Evolutionary conservation across 192 early-diverging fungal genomes (phyloP).

Genomic region (Neocallimastix lanati): DNA sequence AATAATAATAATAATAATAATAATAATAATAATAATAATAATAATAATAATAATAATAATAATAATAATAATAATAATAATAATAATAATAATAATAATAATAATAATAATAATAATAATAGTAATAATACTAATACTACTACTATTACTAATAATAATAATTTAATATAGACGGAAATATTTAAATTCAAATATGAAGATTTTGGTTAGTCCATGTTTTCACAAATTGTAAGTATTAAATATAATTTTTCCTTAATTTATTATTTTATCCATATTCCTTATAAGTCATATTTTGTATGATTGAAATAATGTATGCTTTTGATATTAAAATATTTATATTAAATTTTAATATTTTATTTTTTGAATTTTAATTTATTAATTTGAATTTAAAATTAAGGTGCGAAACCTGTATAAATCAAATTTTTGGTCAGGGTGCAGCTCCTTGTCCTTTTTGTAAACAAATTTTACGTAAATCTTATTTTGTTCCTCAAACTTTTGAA

Average conservation of each 20-base stretch:
- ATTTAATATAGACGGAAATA: constrained; percentile 40
- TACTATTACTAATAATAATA: no score
- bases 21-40: no score
- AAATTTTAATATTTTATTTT: no score
- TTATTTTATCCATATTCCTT: not conserved
- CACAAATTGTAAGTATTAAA: constrained; percentile 60
- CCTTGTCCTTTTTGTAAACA: constrained; percentile 78
- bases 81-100: no score
- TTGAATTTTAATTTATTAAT: not conserved
- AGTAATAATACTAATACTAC: no score
- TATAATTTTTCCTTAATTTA: not conserved
- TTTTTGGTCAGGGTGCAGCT: constrained; percentile 68
- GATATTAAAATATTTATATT: no score
- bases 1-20: no score
- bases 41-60: no score
- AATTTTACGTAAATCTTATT: constrained; percentile 62
- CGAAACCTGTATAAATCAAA: constrained; percentile 69
- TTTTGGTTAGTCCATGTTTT: constrained; percentile 84
- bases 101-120: no score
- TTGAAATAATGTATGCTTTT: no score
- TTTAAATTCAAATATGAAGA: constrained; percentile 65
- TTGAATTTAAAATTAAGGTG: constrained; percentile 30
- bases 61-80: no score
- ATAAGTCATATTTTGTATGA: not conserved
- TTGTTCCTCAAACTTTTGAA: constrained; percentile 80